Evolutionary conservation across 1,139 yeast species (phyloP), one percentile per base, ranked within the genome.

Genomic region (Meyerozyma athensensis): DNA sequence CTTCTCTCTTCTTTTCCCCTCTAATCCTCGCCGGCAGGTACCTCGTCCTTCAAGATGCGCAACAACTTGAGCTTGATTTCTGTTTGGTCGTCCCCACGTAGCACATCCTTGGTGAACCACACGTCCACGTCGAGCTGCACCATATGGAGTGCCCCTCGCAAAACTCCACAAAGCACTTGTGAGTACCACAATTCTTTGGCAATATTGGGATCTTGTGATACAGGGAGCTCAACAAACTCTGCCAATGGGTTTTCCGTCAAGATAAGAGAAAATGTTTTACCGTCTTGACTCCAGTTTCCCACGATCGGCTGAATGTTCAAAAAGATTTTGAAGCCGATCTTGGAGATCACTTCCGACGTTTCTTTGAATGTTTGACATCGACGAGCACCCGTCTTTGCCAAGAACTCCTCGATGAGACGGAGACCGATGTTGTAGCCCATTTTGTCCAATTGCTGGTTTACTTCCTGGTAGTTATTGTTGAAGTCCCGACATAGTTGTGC

Each of bases 391-490:
- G 96, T 81, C 50, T 86, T 80, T 30, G 97, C 95, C 31, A 92
- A 66, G 53, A 90, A 89, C 58, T 92, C 99, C 54, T 92, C 99
- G 39, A 94, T 86, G 44, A 94, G 63, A 46, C 99, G 67, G 37
- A 87, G 67, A 1, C 99, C 99, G 36, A 94, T 94, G 58, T 86
- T 89, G 58, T 87, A 86, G 1, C 99, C 99, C 97, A 94, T 92
- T 46, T 78, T 77, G 51, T 82, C 96, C 36, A 94, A 68, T 56
- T 90, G 95, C 39, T 70, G 70, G 58, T 94, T 92, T 38, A 94
- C 96, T 50, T 80, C 81, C 9, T 57, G 59, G 58, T 86, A 90
- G 58, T 90, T 86, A 47, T 79, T 75, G 41, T 80, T 75, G 57
- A 77, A 81, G 54, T 92, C 98, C 43, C 81, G 78, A 55, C 96